phyloP scores from a whole-genome alignment of 352 stramenopile species.

The Phytophthora cactorum region DNA sequence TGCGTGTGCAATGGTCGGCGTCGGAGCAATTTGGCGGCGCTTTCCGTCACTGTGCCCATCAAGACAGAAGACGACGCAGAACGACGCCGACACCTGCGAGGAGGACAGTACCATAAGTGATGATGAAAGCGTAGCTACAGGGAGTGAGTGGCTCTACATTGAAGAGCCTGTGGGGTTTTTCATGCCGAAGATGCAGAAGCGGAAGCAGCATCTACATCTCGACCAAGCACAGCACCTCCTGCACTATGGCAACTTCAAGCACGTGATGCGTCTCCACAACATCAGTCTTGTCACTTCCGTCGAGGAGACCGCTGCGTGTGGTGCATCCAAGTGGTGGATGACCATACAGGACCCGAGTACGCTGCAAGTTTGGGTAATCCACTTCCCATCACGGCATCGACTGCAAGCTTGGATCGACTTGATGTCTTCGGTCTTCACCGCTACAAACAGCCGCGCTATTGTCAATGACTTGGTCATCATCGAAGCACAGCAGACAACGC shows the following conservation, averaged over 20 bases:
- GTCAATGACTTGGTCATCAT: slow-evolving; percentile 53
- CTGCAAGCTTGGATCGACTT: slow-evolving; percentile 53
- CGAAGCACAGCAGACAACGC: slow-evolving; percentile 2
- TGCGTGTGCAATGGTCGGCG: slow-evolving; percentile 12
- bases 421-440: slow-evolving; percentile 43
- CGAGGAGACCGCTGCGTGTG: slow-evolving; percentile 44
- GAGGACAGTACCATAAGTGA: slow-evolving; percentile 30
- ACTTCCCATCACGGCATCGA: slow-evolving; percentile 53
- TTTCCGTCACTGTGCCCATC: slow-evolving; percentile 8
- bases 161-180: slow-evolving; percentile 64
- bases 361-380: slow-evolving; percentile 69
- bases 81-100: slow-evolving; percentile 25
- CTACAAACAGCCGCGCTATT: slow-evolving; percentile 38
- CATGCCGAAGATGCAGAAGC: slow-evolving; percentile 46
- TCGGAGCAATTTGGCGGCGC: slow-evolving; percentile 12
- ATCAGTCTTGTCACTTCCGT: slow-evolving; percentile 69
- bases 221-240: slow-evolving; percentile 67
- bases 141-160: slow-evolving; percentile 63
- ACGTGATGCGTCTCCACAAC: slow-evolving; percentile 59
- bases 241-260: slow-evolving; percentile 60
- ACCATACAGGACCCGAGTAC: slow-evolving; percentile 59
- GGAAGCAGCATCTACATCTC: slow-evolving; percentile 53
- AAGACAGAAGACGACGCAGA: slow-evolving; percentile 14
- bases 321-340: slow-evolving; percentile 64
- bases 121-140: slow-evolving; percentile 16